phyloP scores from a whole-genome alignment of 2,329 filamentous ascomycete species.

The Madurella fahalii region DNA sequence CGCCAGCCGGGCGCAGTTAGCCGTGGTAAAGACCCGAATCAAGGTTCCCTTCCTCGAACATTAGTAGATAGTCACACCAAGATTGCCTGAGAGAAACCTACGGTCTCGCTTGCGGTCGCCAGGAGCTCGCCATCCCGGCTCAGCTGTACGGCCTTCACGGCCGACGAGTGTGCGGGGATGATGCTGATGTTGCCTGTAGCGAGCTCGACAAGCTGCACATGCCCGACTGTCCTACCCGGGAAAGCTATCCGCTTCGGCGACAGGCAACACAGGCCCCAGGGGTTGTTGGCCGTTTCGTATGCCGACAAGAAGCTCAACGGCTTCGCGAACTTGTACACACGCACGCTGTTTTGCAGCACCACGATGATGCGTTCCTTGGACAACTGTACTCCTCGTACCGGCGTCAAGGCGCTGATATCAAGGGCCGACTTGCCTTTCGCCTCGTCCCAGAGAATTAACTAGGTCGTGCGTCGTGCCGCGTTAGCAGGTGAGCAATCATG shows the following conservation, averaged over 20 bases:
- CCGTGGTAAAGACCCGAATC: slow-evolving; percentile 78
- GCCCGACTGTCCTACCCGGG: slow-evolving; percentile 80
- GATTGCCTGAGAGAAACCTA: slow-evolving; percentile 30
- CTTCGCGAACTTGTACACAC: slow-evolving; percentile 74
- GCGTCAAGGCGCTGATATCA: slow-evolving; percentile 76
- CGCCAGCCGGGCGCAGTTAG: slow-evolving; percentile 72
- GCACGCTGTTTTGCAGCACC: slow-evolving; percentile 75
- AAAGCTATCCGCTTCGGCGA: slow-evolving; percentile 72
- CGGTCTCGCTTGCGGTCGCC: slow-evolving; percentile 83
- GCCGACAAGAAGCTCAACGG: slow-evolving; percentile 65
- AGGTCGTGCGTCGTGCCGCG: slow-evolving; percentile 6
- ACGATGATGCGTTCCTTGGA: slow-evolving; percentile 73
- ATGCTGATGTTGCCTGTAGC: slow-evolving; percentile 81
- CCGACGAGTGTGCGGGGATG: slow-evolving; percentile 80
- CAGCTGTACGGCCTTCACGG: slow-evolving; percentile 72
- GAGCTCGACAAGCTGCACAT: slow-evolving; percentile 83
- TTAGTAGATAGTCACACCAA: background rate
- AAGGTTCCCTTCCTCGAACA: slow-evolving; percentile 63
- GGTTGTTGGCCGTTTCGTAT: slow-evolving; percentile 85
- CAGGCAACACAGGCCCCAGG: slow-evolving; percentile 73
- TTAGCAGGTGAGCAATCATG: background rate
- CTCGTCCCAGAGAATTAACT: slow-evolving; percentile 91
- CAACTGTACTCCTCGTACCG: slow-evolving; percentile 75
- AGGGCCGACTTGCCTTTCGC: slow-evolving; percentile 66
- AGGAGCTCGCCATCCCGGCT: slow-evolving; percentile 76